Conservation (phyloP, 495 filamentous ascomycete genomes). For the Glonium stellatum region DNA sequence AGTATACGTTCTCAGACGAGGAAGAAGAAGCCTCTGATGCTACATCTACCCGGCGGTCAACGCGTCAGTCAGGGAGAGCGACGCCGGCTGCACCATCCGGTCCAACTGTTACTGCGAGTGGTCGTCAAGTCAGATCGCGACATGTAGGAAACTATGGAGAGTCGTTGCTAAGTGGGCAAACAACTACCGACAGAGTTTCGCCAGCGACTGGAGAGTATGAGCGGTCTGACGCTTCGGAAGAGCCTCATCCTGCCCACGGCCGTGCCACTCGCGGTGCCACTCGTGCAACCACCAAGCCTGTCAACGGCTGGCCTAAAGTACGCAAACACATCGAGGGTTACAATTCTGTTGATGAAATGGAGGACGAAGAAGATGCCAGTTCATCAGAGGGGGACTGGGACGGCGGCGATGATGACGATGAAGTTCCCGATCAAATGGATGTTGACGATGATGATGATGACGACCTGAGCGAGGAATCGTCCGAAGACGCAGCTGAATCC, state of each 20-base stretch:
- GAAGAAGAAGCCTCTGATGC: slow-evolving; percentile 63
- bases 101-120: slow-evolving; percentile 86
- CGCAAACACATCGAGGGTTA: slow-evolving; percentile 42
- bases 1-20: slow-evolving; percentile 91
- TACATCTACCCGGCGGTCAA: slow-evolving; percentile 57
- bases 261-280: slow-evolving; percentile 30
- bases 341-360: slow-evolving; percentile 55
- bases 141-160: slow-evolving; percentile 76
- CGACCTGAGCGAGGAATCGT: slow-evolving; percentile 17
- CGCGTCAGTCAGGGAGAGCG: slow-evolving; percentile 62
- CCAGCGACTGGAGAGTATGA: slow-evolving; percentile 32
- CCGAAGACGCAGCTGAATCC: slow-evolving; percentile 18
- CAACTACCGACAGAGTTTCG: slow-evolving; percentile 21
- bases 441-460: slow-evolving; percentile 31
- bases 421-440: slow-evolving; percentile 42
- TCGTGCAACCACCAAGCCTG: slow-evolving; percentile 17
- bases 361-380: slow-evolving; percentile 54
- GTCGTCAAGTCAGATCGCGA: slow-evolving; percentile 73
- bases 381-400: slow-evolving; percentile 56
- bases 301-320: slow-evolving; percentile 36
- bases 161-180: slow-evolving; percentile 51
- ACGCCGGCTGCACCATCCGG: slow-evolving; percentile 53
- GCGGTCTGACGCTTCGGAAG: slow-evolving; percentile 32
- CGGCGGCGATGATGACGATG: slow-evolving; percentile 65
- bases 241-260: slow-evolving; percentile 24